Base-by-base conservation (phyloP, 257 asterid genomes). In the Salvia hispanica region DNA sequence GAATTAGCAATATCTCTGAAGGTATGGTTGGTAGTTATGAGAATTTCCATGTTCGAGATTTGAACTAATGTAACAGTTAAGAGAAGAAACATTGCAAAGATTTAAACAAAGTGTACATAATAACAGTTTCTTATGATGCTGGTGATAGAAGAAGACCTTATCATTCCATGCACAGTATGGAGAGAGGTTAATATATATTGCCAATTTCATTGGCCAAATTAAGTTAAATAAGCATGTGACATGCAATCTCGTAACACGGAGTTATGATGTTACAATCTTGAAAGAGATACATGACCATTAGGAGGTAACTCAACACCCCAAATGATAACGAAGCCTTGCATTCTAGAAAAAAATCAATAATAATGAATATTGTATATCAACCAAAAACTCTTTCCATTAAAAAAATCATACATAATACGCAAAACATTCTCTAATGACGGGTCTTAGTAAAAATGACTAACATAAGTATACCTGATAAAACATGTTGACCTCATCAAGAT, bases 131-230 rank as follows among this genome's bases (percentile, higher is more conserved):
- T 10, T 40, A 60, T 40, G 37, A 60, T 60, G 16, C 6, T 42
- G 66, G 66, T 60, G 52, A 9, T 60, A 40, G 37, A 60, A 16
- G 66, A 60, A 42, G 42, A 60, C 51, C 10, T 18, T 40, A 37
- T 59, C 48, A 59, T 14, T 3, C 50, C 36, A 39, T 15, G 48
- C 48, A 37, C 15, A n/a, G n/a, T 59, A 14, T 8, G 36, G 21
- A 37, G 51, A 16, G 37, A 40, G 66, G 66, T 39, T 25, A 9
- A 39, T 14, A 15, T 47, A 50, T 5, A 36, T 52, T 8, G n/a
- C 33, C n/a, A 40, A 6, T 16, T 7, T 60, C 21, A 47, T n/a
- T 3, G 13, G 57, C 55, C 28, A n/a, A 7, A 50, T 13, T 15
- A 42, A 42, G 16, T 40, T 39, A 28, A 33, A 61, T 16, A 61